Evolutionary conservation across 2,329 filamentous ascomycete species (phyloP), one percentile per base, ranked within the genome.

Genomic region (Onygenales sp.): DNA sequence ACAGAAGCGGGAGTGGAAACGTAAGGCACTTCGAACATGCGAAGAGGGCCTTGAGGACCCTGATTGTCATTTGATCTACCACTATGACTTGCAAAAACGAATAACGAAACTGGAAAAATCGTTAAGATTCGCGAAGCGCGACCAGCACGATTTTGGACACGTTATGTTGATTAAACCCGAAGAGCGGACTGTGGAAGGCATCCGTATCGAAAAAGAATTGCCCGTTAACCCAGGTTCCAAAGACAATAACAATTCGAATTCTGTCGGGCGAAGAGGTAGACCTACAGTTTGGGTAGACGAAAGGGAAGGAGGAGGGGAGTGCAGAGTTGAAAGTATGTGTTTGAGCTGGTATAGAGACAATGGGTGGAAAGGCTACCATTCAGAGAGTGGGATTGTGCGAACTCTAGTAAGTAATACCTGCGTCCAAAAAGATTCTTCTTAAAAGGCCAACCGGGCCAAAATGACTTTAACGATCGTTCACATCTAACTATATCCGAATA

Each of bases 281-380:
- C 81, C 54, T 87, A 94, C 93, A 0, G 77, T 89, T 44, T 98
- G 93, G 93, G 73, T 96, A 1, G 90, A 97, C 63, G 85, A 85
- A 60, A 70, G 77, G 4, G 85, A 86, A 63, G 78, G 75, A 7
- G 78, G 79, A 36, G 82, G 79, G 17, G 86, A 93, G 68, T 95
- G 91, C 67, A 85, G 83, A 51, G 93, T 98, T 10, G 93, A 98
- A 72, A 86, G 82, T 53, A 95, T 98, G 90, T 96, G 91, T 66
- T 77, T 98, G 39, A 90, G 84, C 44, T 82, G 86, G 73, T 97
- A 97, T 69, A 84, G 88, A 34, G 76, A 79, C 8, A 77, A 86
- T 51, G 92, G 91, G 2, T 97, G 89, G 85, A 95, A 95, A 67
- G 93, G 93, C 9, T 96, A 92, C 64, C 93, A 98, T 69, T 83